phyloP scores from a whole-genome alignment of 257 asterid genomes.

The Echium plantagineum region DNA sequence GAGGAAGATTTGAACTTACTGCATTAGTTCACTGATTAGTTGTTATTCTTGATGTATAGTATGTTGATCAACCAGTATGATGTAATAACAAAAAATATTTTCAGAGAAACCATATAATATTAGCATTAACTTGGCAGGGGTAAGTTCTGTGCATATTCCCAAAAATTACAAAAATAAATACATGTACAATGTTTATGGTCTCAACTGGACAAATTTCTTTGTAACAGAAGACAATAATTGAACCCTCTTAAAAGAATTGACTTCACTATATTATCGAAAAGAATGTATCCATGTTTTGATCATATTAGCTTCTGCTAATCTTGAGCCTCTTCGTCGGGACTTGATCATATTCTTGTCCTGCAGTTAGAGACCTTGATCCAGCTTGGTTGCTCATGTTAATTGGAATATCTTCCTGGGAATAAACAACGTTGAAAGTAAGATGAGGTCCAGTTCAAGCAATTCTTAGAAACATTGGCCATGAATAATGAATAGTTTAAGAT shows the following conservation, averaged over 20 bases:
- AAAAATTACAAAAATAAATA: conserved; percentile 18
- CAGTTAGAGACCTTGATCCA: conserved; percentile 24
- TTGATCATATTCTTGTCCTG: conserved; percentile 42
- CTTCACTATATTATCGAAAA: conserved; percentile 35
- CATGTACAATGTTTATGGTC: conserved; percentile 49
- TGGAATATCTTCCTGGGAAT: conserved; percentile 31
- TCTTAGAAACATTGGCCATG: neutral
- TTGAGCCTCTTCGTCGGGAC: conserved; percentile 62
- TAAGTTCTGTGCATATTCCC: conserved; percentile 29
- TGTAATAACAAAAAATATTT: no score
- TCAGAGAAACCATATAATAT: neutral
- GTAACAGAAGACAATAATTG: conserved; percentile 13
- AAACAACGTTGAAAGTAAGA: neutral
- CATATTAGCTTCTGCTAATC: conserved; percentile 50
- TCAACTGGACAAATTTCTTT: conserved; percentile 20
- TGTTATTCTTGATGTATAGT: no score
- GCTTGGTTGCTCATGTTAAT: conserved; percentile 17
- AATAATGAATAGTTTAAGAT: no score
- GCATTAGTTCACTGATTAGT: no score
- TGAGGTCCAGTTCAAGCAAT: neutral
- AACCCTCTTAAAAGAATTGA: conserved; percentile 21
- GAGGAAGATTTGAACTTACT: no score
- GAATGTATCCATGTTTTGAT: conserved; percentile 19
- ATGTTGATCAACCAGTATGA: no score
- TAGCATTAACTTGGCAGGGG: conserved; percentile 20